phyloP scores from a whole-genome alignment of 176 grass and related monocot genomes.

The bread wheat (Triticum aestivum) region DNA sequence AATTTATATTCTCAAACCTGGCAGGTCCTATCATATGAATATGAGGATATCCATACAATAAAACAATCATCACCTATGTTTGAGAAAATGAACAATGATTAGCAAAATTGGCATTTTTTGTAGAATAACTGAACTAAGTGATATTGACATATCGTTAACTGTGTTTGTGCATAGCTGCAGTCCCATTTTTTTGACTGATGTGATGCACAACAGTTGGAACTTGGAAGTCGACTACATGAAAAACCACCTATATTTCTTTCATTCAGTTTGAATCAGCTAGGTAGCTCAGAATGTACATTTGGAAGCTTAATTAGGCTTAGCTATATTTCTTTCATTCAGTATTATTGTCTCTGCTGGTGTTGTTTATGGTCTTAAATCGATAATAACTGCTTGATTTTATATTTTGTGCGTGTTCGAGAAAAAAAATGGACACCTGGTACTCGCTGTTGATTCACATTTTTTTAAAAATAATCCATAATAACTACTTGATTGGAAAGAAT shows the following conservation, averaged over 20 bases:
- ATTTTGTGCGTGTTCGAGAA: too few relatives aligned
- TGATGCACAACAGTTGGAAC: too few relatives aligned
- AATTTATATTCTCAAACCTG: not conserved
- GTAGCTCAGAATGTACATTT: not conserved
- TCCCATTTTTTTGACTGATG: not conserved
- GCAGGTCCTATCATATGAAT: not conserved
- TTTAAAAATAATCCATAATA: too few relatives aligned
- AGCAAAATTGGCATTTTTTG: not conserved
- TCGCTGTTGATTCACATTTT: too few relatives aligned
- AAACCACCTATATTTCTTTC: not conserved
- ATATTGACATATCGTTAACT: not conserved
- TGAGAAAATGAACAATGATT: not conserved
- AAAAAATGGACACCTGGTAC: too few relatives aligned
- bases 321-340: not conserved
- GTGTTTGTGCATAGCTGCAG: not conserved
- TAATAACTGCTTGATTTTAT: not conserved
- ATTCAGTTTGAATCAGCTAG: not conserved
- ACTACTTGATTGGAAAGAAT: too few relatives aligned
- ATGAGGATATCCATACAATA: not conserved
- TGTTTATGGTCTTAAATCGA: not conserved
- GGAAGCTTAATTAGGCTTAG: not conserved
- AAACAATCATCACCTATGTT: not conserved
- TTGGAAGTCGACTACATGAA: not conserved
- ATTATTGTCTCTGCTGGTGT: not conserved
- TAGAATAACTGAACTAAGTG: not conserved